A percentile compares a stretch with the other conserved stretches of the same genome.
Conservation (phyloP, 1,139 yeast genomes). For the Arxiozyma heterogenica region DNA sequence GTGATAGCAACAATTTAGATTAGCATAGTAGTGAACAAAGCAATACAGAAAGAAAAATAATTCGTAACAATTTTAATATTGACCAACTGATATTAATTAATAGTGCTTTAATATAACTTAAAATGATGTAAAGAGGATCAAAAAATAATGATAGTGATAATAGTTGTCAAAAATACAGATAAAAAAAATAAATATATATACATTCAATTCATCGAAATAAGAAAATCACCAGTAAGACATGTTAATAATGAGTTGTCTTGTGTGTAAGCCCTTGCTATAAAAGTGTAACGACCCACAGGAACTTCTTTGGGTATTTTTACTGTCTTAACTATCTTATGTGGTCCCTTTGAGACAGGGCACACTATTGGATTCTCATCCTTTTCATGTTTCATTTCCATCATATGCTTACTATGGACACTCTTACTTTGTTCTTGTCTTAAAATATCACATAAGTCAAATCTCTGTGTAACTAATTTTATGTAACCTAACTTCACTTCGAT, state of each 20-base stretch:
- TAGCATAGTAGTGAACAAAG: background rate
- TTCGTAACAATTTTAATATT: too few species aligned
- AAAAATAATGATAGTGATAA: too few species aligned
- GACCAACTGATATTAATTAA: background rate
- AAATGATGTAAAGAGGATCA: background rate
- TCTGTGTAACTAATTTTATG: slow-evolving; percentile 74
- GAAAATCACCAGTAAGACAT: slow-evolving; percentile 74
- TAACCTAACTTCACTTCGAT: slow-evolving; percentile 89
- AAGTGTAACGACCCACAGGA: slow-evolving; percentile 88
- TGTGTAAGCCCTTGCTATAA: slow-evolving; percentile 82
- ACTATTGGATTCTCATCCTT: slow-evolving; percentile 29
- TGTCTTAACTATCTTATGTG: slow-evolving; percentile 51
- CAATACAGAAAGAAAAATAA: background rate
- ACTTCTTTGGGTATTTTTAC: slow-evolving; percentile 88
- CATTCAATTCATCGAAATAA: slow-evolving; percentile 37
- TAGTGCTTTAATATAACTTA: background rate
- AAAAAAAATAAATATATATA: too few species aligned
- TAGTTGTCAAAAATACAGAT: too few species aligned
- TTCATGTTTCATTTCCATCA: background rate
- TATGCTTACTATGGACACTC: background rate
- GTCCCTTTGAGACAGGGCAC: slow-evolving; percentile 74
- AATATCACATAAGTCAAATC: slow-evolving; percentile 85
- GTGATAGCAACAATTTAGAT: background rate
- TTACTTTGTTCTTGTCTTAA: slow-evolving; percentile 31
- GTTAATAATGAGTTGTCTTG: slow-evolving; percentile 67